Conservation (phyloP, 805 yeast genomes). For the Candida alai region DNA sequence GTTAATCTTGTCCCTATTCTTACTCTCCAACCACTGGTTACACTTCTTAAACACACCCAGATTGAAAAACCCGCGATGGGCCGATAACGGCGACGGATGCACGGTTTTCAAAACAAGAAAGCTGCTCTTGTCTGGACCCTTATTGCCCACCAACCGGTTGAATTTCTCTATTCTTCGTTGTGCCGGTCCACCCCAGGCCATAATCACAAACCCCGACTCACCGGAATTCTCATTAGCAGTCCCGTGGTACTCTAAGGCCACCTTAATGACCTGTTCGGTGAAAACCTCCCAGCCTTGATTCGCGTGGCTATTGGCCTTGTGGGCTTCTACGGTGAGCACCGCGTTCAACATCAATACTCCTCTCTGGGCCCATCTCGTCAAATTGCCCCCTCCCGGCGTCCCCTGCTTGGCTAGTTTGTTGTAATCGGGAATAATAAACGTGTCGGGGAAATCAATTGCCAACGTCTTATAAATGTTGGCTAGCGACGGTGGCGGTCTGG, state of each 20-base stretch:
- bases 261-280: conserved; percentile 65
- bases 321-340: conserved; percentile 87
- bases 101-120: conserved; percentile 65
- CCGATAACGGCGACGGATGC: conserved; percentile 95
- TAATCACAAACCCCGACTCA: conserved; percentile 63
- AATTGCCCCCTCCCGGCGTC: conserved; percentile 52
- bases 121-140: conserved; percentile 9
- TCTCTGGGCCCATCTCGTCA: conserved; percentile 78
- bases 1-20: conserved; percentile 50
- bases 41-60: conserved; percentile 69
- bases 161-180: conserved; percentile 51
- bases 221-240: conserved; percentile 23
- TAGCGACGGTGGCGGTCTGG: conserved; percentile 79
- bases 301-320: conserved; percentile 89
- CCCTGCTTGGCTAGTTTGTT: conserved; percentile 19
- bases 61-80: conserved; percentile 77
- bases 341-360: conserved; percentile 90
- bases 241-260: conserved; percentile 48
- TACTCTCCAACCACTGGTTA: conserved; percentile 68
- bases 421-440: conserved; percentile 52
- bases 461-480: conserved; percentile 82
- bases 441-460: conserved; percentile 55
- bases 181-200: conserved; percentile 85
- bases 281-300: conserved; percentile 89
- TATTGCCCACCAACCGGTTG: conserved; percentile 15